Percentiles rank a stretch among this genome's conserved stretches.
phyloP scores from a whole-genome alignment of 2,329 filamentous ascomycete species.

The Fusarium sp. region DNA sequence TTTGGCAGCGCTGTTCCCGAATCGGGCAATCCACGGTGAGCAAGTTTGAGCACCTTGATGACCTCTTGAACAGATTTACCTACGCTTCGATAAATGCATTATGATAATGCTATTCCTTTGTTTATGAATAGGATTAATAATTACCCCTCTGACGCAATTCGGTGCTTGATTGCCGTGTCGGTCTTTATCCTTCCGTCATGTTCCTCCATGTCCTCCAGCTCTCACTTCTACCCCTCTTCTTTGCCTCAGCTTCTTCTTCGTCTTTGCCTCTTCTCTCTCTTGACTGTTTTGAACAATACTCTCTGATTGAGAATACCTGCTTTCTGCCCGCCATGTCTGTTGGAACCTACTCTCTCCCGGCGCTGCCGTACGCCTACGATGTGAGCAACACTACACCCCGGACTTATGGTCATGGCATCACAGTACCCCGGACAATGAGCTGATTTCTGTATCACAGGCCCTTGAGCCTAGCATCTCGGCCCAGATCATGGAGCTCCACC shows the following conservation, averaged over 20 bases:
- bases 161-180: background rate
- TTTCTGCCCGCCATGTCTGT: conserved; percentile 49
- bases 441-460: conserved; percentile 58
- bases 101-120: background rate
- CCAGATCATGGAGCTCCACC: conserved; percentile 86
- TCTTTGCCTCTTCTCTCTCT: conserved; percentile 4
- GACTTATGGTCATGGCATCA: background rate
- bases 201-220: conserved; percentile 5
- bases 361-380: conserved; percentile 77
- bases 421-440: background rate
- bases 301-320: background rate
- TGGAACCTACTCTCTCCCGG: conserved; percentile 69
- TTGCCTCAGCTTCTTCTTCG: conserved; percentile 4
- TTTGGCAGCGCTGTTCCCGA: conserved; percentile 36
- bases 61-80: conserved; percentile 16
- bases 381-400: conserved; percentile 56
- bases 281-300: conserved; percentile 6
- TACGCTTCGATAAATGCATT: background rate
- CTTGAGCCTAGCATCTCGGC: conserved; percentile 79
- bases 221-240: conserved; percentile 35
- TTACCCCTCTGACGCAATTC: conserved; percentile 34
- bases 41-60: conserved; percentile 46
- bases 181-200: conserved; percentile 9
- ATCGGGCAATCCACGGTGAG: conserved; percentile 44
- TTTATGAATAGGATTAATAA: conserved; percentile 11